Evolutionary conservation across 305 asterid species (phyloP).

Genomic region (Fraxinus floribunda): DNA sequence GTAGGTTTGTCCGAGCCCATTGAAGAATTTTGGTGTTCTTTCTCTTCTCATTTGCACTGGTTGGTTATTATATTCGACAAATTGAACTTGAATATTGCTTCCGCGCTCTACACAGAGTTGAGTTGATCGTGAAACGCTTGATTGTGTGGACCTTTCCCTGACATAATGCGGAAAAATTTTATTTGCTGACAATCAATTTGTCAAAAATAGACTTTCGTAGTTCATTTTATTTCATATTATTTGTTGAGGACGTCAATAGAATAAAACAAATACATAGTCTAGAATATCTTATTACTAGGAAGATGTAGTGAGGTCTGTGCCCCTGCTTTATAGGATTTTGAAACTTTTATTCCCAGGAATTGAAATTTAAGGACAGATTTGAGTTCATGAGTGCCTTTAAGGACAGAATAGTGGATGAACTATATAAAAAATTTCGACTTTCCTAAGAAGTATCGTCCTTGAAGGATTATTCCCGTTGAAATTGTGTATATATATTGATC

Average conservation of each 20-base stretch:
- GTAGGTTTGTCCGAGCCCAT: too few relatives aligned
- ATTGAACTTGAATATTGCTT: too few relatives aligned
- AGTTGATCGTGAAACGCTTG: too few relatives aligned
- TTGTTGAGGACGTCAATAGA: background rate
- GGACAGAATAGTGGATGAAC: background rate
- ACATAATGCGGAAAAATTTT: too few relatives aligned
- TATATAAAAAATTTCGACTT: background rate
- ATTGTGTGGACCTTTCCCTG: too few relatives aligned
- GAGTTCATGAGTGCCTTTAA: background rate
- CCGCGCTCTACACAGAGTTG: too few relatives aligned
- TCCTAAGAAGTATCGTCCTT: background rate
- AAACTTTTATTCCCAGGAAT: background rate
- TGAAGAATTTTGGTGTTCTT: too few relatives aligned
- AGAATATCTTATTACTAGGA: background rate
- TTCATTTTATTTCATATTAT: background rate
- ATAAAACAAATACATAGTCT: background rate
- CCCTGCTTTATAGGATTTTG: background rate
- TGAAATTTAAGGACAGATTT: background rate
- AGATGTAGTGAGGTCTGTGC: background rate
- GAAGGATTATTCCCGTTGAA: background rate
- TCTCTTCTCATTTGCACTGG: too few relatives aligned
- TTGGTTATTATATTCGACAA: too few relatives aligned
- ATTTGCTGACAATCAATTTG: background rate
- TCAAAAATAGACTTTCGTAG: background rate
- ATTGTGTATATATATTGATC: background rate